Evolutionary conservation across 495 filamentous ascomycete species (phyloP), one percentile per base, ranked within the genome.

Genomic region (Pyrenula aspistea): DNA sequence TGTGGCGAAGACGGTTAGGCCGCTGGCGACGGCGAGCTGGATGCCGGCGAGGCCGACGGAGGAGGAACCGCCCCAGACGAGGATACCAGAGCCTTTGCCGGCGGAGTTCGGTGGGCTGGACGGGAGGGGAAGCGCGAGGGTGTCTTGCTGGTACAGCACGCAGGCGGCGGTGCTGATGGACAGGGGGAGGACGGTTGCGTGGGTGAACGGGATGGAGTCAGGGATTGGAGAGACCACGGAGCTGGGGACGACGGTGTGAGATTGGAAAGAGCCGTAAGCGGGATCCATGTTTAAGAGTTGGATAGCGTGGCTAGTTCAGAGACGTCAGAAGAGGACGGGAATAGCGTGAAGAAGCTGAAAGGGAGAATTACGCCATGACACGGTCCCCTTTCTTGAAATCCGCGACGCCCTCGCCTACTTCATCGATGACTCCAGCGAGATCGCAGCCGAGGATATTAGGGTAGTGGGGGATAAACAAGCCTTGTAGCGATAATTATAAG

Each of bases 31-130:
- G 2, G 79, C 81, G 21, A 85, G 75, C 62, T 87, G 85, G 56
- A 86, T 83, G 0, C 77, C 80, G 55, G 75, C 76, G 63, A 72
- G 68, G 10, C 84, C 84, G 8, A 86, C 78, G 24, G 76, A 78
- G 1, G 73, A 72, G 2, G 77, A 72, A 25, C 82, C 84, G 24
- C 83, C 83, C 76, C 82, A 88, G 55, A 86, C 65, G 2, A 86
- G 62, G 0, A 87, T 49, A 1, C 63, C 67, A 53, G 79, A 60
- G 1, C 66, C 71, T 0, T 58, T 69, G 2, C 61, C 62, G 4
- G 1, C 24, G 12, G 71, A 58, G 2, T 65, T 63, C 0, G 63
- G 64, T 21, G 48, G 19, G 22, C 57, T 57, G 23, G 65, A 61
- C 0, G 59, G 61, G 2, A 54, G 42, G 3, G 55, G 47, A 2